Evolutionary conservation across 805 yeast species (phyloP), one percentile per base, ranked within the genome.

Genomic region (Metschnikowia similis): DNA sequence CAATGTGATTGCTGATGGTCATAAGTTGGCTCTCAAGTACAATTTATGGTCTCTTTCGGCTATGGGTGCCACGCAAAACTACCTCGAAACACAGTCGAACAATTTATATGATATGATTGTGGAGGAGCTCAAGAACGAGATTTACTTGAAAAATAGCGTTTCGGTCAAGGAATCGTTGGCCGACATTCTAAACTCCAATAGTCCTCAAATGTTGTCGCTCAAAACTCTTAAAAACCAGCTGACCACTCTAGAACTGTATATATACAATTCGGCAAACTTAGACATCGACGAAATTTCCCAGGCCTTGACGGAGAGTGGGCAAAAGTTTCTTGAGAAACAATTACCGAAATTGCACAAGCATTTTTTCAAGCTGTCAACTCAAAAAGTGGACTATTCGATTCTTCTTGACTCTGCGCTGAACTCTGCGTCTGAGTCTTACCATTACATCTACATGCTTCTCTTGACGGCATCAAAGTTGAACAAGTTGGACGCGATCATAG

Each of bases 121-220:
- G n/a, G 96, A 87, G 54, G 96, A 90, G 59, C 68, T 89, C 38
- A 83, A 81, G 51, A 77, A 75, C 42, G 84, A 87, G 49, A 70
- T 87, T n/a, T 88, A 84, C 58, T 70, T 85, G 38, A 82, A 81
- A 56, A 54, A 37, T 50, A 7, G 41, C 27, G 43, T 40, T 48
- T 35, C 47, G 40, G 37, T 53, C 37, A 36, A 55, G 38, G 51
- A 54, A 46, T 48, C 55, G 4, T 48, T 54, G 56, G 48, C 48
- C 27, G 31, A 41, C 29, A 42, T 69, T 16, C 47, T 62, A 35
- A 58, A 54, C 36, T 51, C 70, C 11, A 57, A 54, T 44, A 69
- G 66, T 45, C 74, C 77, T 2, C 71, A 68, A 48, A 58, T 72
- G 41, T 56, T 74, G 3, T 63, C 72, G 2, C 65, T 72, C 53